These are phyloP conservation scores for Coix lacrymajobi DNA, from an alignment of 176 grass and related monocot genomes.

Conservation along the genomic window DNA sequence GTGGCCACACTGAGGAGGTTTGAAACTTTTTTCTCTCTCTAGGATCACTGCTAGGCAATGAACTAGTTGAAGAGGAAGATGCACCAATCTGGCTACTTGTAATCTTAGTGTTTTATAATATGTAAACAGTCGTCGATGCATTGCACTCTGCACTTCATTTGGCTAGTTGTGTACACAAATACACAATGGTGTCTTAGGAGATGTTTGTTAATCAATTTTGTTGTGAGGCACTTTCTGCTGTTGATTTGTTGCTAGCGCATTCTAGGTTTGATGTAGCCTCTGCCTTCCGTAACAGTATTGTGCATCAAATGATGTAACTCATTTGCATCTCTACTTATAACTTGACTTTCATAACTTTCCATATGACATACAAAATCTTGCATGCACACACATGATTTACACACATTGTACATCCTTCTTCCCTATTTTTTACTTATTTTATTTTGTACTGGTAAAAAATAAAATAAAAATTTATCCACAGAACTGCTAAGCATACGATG, in stretches of 20 bases:
- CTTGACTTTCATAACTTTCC: not conserved
- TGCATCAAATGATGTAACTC: not conserved
- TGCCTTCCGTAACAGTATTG: not conserved
- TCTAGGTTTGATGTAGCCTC: not conserved
- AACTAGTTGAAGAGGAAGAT: not conserved
- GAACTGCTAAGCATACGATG: not conserved
- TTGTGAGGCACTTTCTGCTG: not conserved
- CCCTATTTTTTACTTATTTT: too few species aligned
- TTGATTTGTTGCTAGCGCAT: not conserved
- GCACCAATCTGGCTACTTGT: not conserved
- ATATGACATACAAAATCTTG: not conserved
- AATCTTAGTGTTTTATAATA: not conserved
- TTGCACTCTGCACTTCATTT: not conserved
- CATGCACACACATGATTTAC: not conserved
- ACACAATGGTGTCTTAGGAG: not conserved
- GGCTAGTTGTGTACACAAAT: not conserved
- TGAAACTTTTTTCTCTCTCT: not conserved
- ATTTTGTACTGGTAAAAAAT: too few species aligned
- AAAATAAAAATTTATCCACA: not conserved
- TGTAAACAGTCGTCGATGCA: not conserved
- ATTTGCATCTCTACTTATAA: not conserved
- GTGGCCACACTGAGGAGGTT: not conserved
- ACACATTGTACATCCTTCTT: not conserved
- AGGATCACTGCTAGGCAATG: not conserved
- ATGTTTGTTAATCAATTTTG: not conserved